phyloP scores from a whole-genome alignment of 1,284 basidiomycete genomes.

The Rhodotorula sp. region DNA sequence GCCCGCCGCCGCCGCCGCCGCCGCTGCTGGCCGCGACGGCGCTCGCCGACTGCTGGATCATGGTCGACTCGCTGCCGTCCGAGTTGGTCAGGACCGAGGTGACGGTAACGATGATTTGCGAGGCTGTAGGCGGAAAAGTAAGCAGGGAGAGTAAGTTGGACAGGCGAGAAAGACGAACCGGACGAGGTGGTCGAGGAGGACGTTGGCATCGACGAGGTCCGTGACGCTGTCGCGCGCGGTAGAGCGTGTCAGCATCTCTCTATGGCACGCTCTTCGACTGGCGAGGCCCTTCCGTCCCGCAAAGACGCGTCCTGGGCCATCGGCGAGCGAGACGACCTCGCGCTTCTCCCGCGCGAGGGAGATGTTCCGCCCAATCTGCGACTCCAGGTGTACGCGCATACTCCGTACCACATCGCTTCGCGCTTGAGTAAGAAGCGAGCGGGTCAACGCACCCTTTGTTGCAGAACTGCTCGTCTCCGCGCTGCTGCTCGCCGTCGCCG shows the following conservation, averaged over 20 bases:
- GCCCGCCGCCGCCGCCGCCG: slow-evolving; percentile 7
- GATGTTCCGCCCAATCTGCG: too few species aligned
- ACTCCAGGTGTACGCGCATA: too few species aligned
- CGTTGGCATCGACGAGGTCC: neutral
- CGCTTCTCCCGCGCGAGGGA: too few species aligned
- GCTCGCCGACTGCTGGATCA: slow-evolving; percentile 22
- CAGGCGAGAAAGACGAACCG: neutral
- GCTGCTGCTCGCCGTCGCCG: neutral
- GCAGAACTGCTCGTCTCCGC: neutral
- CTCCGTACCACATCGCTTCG: too few species aligned
- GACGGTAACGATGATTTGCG: slow-evolving; percentile 37
- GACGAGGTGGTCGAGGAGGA: slow-evolving; percentile 7
- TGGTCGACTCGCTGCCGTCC: slow-evolving; percentile 36
- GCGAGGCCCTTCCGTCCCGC: too few species aligned
- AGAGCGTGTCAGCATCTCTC: neutral
- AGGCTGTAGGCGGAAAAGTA: neutral
- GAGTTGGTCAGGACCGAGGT: slow-evolving; percentile 35
- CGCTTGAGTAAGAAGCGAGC: too few species aligned
- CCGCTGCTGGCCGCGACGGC: slow-evolving; percentile 20
- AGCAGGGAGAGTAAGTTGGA: rapidly evolving
- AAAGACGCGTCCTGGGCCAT: too few species aligned
- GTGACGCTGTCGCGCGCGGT: neutral
- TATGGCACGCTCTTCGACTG: too few species aligned
- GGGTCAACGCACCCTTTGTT: too few species aligned
- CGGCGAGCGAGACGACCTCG: too few species aligned